Evolutionary conservation across 2,329 filamentous ascomycete species (phyloP), one percentile per base, ranked within the genome.

Genomic region (Apiospora kogelbergensis): DNA sequence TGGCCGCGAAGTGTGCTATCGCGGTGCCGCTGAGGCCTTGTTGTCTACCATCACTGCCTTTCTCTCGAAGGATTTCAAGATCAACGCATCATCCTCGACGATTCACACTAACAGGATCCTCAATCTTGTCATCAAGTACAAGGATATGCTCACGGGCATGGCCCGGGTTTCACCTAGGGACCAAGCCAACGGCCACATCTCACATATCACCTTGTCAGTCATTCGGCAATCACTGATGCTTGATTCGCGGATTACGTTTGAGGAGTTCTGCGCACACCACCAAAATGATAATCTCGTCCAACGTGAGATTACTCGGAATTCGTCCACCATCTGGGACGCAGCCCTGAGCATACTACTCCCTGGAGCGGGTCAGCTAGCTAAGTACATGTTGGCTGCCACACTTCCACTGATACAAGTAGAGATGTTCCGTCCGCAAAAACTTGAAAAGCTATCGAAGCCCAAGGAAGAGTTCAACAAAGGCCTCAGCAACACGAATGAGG

Each of bases 401-500:
- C 85, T 89, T 66, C 87, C 89, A 1, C 83, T 98, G 0, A 88
- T 93, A 24, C 90, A 91, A 0, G 84, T 97, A 24, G 95, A 98
- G 78, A 88, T 89, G 68, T 91, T 97, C 68, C 84, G 86, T 22
- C 85, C 86, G 0, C 83, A 81, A 13, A 87, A 88, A 76, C 83
- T 80, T 48, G 81, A 80, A 63, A 75, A 76, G 20, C 74, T 80
- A 73, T 83, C 74, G 68, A 78, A 72, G 71, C 77, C 76, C 69
- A 91, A 91, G 74, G 83, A 84, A n/a, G 85, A 88, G 37, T 98
- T 97, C 84, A 98, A 98, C 76, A 81, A 85, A 63, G 89, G 91
- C 30, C 91, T 95, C 6, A 77, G 80, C 64, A 82, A 80, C 57
- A 85, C 86, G 74, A 75, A 86, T 75, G 73, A 85, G 81, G 80